phyloP scores from a whole-genome alignment of 2,329 filamentous ascomycete genomes.

The Aureobasidium sp. region DNA sequence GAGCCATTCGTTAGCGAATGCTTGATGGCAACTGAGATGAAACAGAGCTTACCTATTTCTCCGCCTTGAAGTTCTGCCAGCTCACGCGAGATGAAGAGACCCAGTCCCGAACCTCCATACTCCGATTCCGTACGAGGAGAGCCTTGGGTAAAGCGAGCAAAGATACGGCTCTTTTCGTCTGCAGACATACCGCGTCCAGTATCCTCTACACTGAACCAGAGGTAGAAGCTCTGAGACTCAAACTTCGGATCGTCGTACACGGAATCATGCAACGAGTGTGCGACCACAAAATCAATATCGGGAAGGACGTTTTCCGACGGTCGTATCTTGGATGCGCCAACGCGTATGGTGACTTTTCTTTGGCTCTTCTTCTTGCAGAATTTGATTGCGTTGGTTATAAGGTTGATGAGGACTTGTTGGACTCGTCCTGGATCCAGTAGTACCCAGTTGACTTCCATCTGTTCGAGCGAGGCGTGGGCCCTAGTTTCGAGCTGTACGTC shows the following conservation, averaged over 20 bases:
- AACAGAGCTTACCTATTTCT: conserved; percentile 40
- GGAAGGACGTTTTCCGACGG: conserved; percentile 26
- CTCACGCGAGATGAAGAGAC: conserved; percentile 59
- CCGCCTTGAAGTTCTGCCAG: conserved; percentile 63
- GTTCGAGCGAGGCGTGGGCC: background rate
- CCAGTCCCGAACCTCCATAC: conserved; percentile 60
- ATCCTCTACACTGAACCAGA: conserved; percentile 17
- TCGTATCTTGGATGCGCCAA: conserved; percentile 14
- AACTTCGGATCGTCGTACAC: conserved; percentile 12
- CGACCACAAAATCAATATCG: conserved; percentile 18
- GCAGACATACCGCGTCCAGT: conserved; percentile 29
- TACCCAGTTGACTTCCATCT: conserved; percentile 16
- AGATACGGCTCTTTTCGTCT: conserved; percentile 42
- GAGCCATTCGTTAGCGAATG: background rate
- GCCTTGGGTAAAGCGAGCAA: conserved; percentile 62
- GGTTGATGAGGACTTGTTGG: conserved; percentile 21
- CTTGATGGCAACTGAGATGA: background rate
- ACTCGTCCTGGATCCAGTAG: conserved; percentile 20
- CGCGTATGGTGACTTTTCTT: conserved; percentile 15
- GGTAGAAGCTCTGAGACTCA: conserved; percentile 12
- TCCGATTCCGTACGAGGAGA: conserved; percentile 58
- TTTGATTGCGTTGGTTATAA: conserved; percentile 21
- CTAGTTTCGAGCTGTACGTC: conserved; percentile 17
- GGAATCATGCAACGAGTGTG: conserved; percentile 10
- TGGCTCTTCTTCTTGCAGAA: conserved; percentile 17